These are phyloP conservation scores for Ilex aquifolium DNA, from an alignment of 257 asterid genomes.

Conservation along the genomic window DNA sequence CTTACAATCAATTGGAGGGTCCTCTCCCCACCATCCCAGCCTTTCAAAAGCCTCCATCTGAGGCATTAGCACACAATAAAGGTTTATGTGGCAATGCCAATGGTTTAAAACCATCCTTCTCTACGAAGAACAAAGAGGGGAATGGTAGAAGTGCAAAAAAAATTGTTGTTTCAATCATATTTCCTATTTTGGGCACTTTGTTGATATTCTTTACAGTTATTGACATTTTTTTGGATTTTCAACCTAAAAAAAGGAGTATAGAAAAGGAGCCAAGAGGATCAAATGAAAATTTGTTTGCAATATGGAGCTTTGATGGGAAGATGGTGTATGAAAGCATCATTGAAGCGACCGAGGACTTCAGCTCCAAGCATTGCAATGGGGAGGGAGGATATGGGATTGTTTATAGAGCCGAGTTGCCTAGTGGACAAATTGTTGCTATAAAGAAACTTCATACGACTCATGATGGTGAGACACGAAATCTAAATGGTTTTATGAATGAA, in stretches of 20 bases:
- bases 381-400: slow-evolving; percentile 20
- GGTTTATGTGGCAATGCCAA: too few species aligned
- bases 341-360: slow-evolving; percentile 10
- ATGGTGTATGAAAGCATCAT: slow-evolving; percentile 12
- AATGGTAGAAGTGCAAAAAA: not conserved
- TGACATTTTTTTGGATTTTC: not conserved
- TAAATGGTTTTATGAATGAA: not conserved
- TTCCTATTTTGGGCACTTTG: not conserved
- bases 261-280: not conserved
- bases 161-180: not conserved
- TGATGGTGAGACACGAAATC: not conserved
- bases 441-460: slow-evolving; percentile 10
- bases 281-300: not conserved
- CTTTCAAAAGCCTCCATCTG: too few species aligned
- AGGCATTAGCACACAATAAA: too few species aligned
- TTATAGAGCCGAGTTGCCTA: slow-evolving; percentile 17
- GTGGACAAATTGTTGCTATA: not conserved
- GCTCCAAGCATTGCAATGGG: slow-evolving; percentile 13
- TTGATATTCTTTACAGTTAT: not conserved
- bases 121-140: not conserved
- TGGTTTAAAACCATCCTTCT: not conserved
- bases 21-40: too few species aligned
- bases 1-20: too few species aligned
- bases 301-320: slow-evolving; percentile 4
- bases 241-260: too few species aligned